Base-by-base conservation (phyloP, 2,329 filamentous ascomycete genomes). In the Moelleriella libera region DNA sequence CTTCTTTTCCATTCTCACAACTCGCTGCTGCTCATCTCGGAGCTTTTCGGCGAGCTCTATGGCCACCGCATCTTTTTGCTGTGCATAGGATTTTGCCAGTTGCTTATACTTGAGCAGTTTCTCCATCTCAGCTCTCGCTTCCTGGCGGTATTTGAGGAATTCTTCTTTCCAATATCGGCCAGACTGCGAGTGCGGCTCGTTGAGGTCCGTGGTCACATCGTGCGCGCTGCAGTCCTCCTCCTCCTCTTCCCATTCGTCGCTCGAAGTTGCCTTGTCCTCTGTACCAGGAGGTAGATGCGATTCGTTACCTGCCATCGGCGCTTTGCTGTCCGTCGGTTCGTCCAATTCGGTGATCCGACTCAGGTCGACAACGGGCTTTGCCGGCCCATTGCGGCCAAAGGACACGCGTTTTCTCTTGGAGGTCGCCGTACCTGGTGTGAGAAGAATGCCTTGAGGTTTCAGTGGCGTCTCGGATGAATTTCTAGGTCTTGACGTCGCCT, bases 121-220 rank as follows among this genome's bases (percentile, higher is more conserved):
- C 66, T 81, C 80, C 71, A 88, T 82, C 62, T 89, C 83, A 42
- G 71, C 74, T 60, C 78, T 79, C 52, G 84, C 85, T 52, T 84
- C 82, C 43, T 78, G 71, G 45, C 85, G 80, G 57, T 89, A 90
- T 47, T 72, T 75, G 54, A 86, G 75, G 56, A 85, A 89, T 58
- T 88, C 78, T 29, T 77, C 74, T 63, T 89, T 89, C 85, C 85
- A 90, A 63, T 85, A 88, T 55, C 76, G 80, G 6, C 84, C 85
- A 4, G 84, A 88, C 50, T 83, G 76, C 2, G 84, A 87, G 52
- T 80, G 76, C 6, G 85, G 85, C 56, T 86, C 80, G 52, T 83
- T 82, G 45, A 87, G 66, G 56, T 88, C 84, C 44, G 82, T 65
- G 0, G 83, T 87, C 48, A 80, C 66, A 55, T 88, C 82, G 47